Evolutionary conservation across 768 basidiomycete species (phyloP).

Genomic region (Phaeolepiota aurea): DNA sequence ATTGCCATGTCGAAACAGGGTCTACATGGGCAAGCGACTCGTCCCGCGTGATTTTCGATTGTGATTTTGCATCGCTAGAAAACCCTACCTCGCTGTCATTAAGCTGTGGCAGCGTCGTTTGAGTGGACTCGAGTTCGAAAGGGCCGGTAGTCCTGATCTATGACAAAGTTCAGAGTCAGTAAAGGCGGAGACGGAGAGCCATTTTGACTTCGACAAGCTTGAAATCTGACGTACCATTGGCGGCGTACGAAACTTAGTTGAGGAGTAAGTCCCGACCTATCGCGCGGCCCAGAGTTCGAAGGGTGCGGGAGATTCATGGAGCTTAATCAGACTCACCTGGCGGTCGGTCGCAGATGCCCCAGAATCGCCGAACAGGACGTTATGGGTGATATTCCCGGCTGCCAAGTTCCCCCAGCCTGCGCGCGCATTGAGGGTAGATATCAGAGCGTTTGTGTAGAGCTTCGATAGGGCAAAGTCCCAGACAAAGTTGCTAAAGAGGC

Average conservation of each 20-base stretch:
- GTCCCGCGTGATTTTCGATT: background rate
- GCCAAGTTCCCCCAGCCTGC: constrained; percentile 8
- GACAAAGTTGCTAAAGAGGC: constrained; percentile 14
- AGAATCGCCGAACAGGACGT: constrained; percentile 10
- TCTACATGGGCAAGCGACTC: background rate
- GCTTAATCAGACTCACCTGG: too few relatives aligned
- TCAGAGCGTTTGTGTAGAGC: constrained; percentile 16
- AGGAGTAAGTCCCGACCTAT: background rate
- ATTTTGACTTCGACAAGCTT: too few relatives aligned
- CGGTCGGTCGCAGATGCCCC: too few relatives aligned
- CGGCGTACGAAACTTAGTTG: background rate
- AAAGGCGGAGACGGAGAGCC: too few relatives aligned
- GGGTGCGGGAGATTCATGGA: background rate
- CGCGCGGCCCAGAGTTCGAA: too few relatives aligned
- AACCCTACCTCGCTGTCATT: background rate
- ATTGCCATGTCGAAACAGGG: background rate
- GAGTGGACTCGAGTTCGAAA: background rate
- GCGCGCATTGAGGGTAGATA: constrained; percentile 16
- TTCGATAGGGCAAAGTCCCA: constrained; percentile 20
- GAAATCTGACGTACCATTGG: background rate
- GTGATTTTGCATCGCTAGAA: background rate
- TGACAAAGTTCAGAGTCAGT: background rate
- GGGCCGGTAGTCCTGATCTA: background rate
- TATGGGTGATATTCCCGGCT: constrained; percentile 6
- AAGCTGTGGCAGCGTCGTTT: background rate